phyloP scores from a whole-genome alignment of 2,329 filamentous ascomycete genomes.

The Colletotrichum eleusines region DNA sequence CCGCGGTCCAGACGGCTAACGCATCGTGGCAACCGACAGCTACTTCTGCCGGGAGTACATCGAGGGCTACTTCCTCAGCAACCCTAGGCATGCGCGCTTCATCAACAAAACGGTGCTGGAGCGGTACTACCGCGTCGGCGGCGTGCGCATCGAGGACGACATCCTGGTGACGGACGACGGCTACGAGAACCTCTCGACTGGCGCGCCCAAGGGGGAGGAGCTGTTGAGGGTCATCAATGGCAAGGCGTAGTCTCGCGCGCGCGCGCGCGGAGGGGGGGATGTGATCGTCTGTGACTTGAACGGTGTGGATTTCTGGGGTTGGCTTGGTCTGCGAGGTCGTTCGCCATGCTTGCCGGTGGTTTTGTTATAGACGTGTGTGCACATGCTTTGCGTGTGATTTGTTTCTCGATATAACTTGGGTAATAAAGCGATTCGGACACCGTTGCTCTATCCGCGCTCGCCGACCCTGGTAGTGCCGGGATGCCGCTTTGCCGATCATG shows the following conservation, averaged over 20 bases:
- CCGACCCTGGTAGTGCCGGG: not conserved
- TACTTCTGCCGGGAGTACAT: conserved; percentile 83
- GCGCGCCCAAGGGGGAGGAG: conserved; percentile 80
- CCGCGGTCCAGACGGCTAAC: conserved; percentile 13
- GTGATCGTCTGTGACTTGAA: not conserved
- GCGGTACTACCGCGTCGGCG: conserved; percentile 82
- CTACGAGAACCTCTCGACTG: conserved; percentile 83
- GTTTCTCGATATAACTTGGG: not conserved
- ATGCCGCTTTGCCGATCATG: not conserved
- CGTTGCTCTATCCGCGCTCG: not conserved
- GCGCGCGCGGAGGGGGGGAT: not conserved
- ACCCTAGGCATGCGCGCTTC: conserved; percentile 68
- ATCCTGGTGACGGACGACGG: conserved; percentile 83
- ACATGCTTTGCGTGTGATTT: not conserved
- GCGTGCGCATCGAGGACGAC: conserved; percentile 93
- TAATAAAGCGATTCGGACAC: not conserved
- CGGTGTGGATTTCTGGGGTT: not conserved
- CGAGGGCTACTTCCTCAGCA: conserved; percentile 74
- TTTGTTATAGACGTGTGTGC: not conserved
- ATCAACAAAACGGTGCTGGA: conserved; percentile 76
- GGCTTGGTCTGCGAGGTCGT: too few relatives aligned
- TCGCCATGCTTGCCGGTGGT: not conserved
- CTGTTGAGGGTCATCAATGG: conserved; percentile 72
- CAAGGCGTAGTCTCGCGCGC: conserved; percentile 13
- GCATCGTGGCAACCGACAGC: conserved; percentile 51